Percentiles rank a stretch among this genome's conserved stretches.
These are phyloP conservation scores for Fraxinus nigra DNA, from an alignment of 305 asterid genomes.

Conservation along the genomic window DNA sequence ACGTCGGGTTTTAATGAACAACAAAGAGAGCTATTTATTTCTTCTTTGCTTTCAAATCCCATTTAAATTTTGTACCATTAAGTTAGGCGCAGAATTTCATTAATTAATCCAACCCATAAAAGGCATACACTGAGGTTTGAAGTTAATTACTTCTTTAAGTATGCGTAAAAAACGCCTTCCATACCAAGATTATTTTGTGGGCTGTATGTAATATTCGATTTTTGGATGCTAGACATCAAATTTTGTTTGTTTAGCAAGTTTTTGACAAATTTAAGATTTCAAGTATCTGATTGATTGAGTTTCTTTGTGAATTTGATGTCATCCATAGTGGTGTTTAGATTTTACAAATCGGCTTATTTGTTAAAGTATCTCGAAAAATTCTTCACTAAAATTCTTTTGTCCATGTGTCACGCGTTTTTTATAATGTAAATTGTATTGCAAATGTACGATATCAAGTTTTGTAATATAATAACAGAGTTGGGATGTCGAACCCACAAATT, in stretches of 20 bases:
- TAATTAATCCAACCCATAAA: not conserved
- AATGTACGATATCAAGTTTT: no score
- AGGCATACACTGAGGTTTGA: not conserved
- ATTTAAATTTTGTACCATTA: slow-evolving; percentile 21
- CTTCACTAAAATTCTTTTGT: no score
- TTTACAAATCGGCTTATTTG: not conserved
- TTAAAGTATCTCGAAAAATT: not conserved
- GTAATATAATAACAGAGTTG: no score
- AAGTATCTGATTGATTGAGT: no score
- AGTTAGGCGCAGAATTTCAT: slow-evolving; percentile 25
- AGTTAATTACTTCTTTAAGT: not conserved
- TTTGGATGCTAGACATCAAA: not conserved
- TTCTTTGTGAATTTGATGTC: not conserved
- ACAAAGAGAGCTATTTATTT: slow-evolving; percentile 12
- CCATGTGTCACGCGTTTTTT: not conserved
- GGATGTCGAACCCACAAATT: no score
- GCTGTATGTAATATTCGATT: not conserved
- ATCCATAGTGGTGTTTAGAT: not conserved
- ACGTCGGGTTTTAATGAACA: not conserved
- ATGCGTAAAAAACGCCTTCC: not conserved
- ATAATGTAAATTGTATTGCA: no score
- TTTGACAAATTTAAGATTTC: not conserved
- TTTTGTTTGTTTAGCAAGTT: not conserved
- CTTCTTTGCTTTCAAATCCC: slow-evolving; percentile 14
- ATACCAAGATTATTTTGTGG: not conserved